These are phyloP conservation scores for Rickenella mellea DNA, from an alignment of 768 basidiomycete genomes.

Conservation along the genomic window DNA sequence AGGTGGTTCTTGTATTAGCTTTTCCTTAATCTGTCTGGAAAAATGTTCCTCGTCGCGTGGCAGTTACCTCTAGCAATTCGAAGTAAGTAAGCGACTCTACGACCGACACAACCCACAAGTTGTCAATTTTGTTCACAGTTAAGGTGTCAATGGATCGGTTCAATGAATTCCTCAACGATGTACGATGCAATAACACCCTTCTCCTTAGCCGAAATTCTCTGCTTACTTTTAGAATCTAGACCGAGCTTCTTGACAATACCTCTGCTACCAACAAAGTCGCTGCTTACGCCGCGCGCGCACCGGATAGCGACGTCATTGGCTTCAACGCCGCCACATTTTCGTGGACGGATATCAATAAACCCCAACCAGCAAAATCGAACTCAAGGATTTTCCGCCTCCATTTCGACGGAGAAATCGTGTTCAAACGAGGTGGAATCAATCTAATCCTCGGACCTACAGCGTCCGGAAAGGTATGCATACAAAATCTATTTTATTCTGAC, in stretches of 20 bases:
- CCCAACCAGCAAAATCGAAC: conserved; percentile 6
- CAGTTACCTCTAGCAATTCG: too few relatives aligned
- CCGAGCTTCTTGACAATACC: not conserved
- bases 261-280: not conserved
- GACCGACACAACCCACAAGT: too few relatives aligned
- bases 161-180: conserved; percentile 35
- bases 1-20: too few relatives aligned
- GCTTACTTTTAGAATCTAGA: not conserved
- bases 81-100: too few relatives aligned
- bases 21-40: too few relatives aligned
- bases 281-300: not conserved
- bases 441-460: conserved; percentile 50
- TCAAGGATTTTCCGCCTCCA: conserved; percentile 16
- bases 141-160: conserved; percentile 60
- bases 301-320: conserved; percentile 9
- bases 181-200: too few relatives aligned
- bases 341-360: conserved; percentile 10
- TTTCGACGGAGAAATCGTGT: conserved; percentile 28
- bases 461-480: not conserved
- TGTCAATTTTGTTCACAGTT: conserved; percentile 20
- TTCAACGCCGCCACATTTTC: conserved; percentile 18
- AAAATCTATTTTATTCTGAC: not conserved
- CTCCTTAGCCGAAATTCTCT: too few relatives aligned
- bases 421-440: conserved; percentile 44
- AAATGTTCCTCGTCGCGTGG: too few relatives aligned